Percentiles rank a stretch among this genome's conserved stretches.
Conservation (phyloP, 169 alveolate species). For the Plasmodium knowlesi region DNA sequence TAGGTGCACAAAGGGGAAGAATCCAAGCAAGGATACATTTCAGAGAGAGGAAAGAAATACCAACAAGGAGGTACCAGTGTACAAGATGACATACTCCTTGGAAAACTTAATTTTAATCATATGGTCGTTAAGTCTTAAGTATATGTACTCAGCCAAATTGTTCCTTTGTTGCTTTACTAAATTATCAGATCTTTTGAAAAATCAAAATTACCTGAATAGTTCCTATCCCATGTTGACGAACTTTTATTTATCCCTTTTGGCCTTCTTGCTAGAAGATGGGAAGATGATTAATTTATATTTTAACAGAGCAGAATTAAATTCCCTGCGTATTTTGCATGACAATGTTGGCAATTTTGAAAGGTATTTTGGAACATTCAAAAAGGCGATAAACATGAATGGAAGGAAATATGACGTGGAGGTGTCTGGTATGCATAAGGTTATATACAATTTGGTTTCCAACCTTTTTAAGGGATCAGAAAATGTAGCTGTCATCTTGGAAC, state of each 20-base stretch:
- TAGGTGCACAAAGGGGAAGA: neutral
- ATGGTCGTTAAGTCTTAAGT: conserved; percentile 69
- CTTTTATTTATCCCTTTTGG: conserved; percentile 49
- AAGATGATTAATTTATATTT: conserved; percentile 37
- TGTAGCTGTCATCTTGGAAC: conserved; percentile 11
- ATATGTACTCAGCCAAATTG: conserved; percentile 68
- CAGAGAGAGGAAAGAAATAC: neutral
- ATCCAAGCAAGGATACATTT: neutral
- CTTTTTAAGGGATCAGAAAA: neutral
- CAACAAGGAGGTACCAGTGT: neutral
- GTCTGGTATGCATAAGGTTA: conserved; percentile 55
- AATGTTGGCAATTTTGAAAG: neutral
- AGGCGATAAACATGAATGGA: conserved; percentile 46
- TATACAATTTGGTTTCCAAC: conserved; percentile 9
- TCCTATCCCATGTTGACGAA: conserved; percentile 42
- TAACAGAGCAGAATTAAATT: conserved; percentile 52
- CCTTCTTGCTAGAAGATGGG: conserved; percentile 38
- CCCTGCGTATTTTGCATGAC: conserved; percentile 22
- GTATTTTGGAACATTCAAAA: conserved; percentile 9
- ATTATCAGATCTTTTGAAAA: conserved; percentile 14
- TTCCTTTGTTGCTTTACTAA: conserved; percentile 29
- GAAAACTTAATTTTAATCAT: conserved; percentile 24
- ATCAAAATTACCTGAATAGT: neutral
- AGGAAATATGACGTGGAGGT: conserved; percentile 50
- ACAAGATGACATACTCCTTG: conserved; percentile 7